Evolutionary conservation across 805 yeast species (phyloP), one percentile per base, ranked within the genome.

Genomic region (Hanseniaspora jakobsenii): DNA sequence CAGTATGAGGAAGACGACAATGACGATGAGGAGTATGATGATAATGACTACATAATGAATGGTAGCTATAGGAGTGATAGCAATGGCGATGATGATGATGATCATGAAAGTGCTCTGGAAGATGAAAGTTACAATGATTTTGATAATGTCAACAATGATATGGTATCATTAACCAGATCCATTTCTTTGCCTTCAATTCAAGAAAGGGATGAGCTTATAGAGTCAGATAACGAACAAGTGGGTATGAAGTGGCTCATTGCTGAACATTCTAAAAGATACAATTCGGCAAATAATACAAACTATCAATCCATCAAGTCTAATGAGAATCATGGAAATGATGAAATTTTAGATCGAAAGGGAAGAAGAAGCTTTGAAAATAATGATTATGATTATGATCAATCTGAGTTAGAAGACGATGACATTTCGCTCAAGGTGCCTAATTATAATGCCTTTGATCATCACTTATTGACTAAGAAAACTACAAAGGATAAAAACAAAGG

Each of bases 151-250:
- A 36, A 41, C 18, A 34, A 35, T 30, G 29, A 14, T 19, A 64
- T 62, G 18, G 65, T 62, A 2, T 63, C 63, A 36, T 44, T 66
- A 17, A 65, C 69, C 47, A 53, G 69, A 45, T 65, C 69, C 0
- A 61, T 62, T 1, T 66, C 70, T 1, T 48, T 66, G 16, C 71
- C 71, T 2, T 66, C 70, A 1, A 59, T 60, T 2, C 57, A 64
- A n/a, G 66, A 59, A 34, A 55, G 58, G 14, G 57, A 55, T 9
- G 60, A 56, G 9, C 12, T 36, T 17, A 36, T 43, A 10, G 41
- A 43, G 17, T 42, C 46, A 2, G 48, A 38, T 14, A 38, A 32
- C 24, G 48, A 45, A 4, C 36, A 38, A 24, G 49, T 51, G 19
- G 49, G 60, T 1, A 61, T 63, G 18, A 64, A 61, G 32, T 65